Evolutionary conservation across 2,329 filamentous ascomycete genomes (phyloP), one percentile per base, ranked within the genome.

Genomic region (Penicillium sp.): DNA sequence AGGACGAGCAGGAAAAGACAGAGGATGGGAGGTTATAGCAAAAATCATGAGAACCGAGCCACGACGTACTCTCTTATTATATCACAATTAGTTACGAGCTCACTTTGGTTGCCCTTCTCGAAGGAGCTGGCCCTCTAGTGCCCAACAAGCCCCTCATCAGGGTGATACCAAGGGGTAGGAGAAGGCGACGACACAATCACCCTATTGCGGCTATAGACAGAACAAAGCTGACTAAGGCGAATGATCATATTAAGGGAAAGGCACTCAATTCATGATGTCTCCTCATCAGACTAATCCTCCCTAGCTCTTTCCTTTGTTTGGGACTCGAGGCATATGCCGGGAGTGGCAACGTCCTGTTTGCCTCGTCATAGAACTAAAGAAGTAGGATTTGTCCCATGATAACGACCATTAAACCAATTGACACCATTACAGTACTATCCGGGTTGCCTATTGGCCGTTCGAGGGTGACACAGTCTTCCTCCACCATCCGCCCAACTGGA

Each of bases 401-500:
- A 51, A 53, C 22, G 50, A 44, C 28, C 40, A 49, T 49, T 45
- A 45, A 62, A 58, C 65, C 65, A 68, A 69, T 66, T 6, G 56
- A 49, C 56, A 38, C 38, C 19, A 56, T 55, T 37, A n/a, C 47
- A 22, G 53, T 51, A 37, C 58, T 59, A 15, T 35, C 59, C 51
- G 10, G 33, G 53, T 22, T 61, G 35, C 38, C 63, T n/a, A 64
- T 65, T 66, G 66, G 56, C 45, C 60, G 62, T 53, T 26, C n/a
- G 26, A 69, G 49, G 65, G 68, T 70, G 35, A 68, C 67, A 70
- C 68, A 42, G 57, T 60, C 57, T 60, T 58, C 57, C 56, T 63
- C 64, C 51, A 61, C 57, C 60, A 40, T 62, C 61, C 60, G 55
- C 65, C n/a, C 65, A 70, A 65, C 65, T 59, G 56, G 64, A 56